Evolutionary conservation across 2,329 filamentous ascomycete genomes (phyloP), one percentile per base, ranked within the genome.

Genomic region (Fusarium ambrosium): DNA sequence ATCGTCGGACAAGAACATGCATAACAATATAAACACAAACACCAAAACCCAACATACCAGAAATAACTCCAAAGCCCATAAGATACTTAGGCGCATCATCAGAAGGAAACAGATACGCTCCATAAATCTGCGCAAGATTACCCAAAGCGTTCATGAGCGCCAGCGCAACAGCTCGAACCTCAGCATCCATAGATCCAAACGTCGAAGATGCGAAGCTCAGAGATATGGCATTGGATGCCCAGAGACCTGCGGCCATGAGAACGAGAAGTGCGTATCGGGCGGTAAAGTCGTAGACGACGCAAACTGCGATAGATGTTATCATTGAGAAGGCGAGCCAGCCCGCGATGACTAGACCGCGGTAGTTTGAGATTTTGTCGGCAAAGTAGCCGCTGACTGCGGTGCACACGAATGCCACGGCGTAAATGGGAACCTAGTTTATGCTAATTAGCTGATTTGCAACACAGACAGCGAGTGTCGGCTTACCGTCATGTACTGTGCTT

Each of bases 81-180:
- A 86, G 75, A 70, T 88, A 88, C 73, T 88, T 87, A 0, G 88
- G 88, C 22, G 80, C 80, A 64, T 89, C 87, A 0, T 81, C 73
- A 1, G 79, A 77, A 0, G 88, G 89, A 78, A 89, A 90, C 4
- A 90, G 74, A 71, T 89, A 86, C 77, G 87, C 84, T 11, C 88
- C 88, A 66, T 90, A 90, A 10, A 90, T 90, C 70, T 89, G 86
- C 0, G 88, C 86, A 3, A 89, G 78, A 66, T 90, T 90, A 4
- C 87, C 88, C 75, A 89, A 82, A 0, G 87, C 87, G 74, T 90
- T 90, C 60, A 90, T 86, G 8, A 89, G 79, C 2, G 88, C 89
- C 34, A 90, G 78, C 4, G 55, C 82, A 82, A 68, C 88, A 82
- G 64, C 85, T 84, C 87, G 79, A 2, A 84, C 84, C 73, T 90